phyloP scores from a whole-genome alignment of 495 filamentous ascomycete species.

The Xylaria telfairii region DNA sequence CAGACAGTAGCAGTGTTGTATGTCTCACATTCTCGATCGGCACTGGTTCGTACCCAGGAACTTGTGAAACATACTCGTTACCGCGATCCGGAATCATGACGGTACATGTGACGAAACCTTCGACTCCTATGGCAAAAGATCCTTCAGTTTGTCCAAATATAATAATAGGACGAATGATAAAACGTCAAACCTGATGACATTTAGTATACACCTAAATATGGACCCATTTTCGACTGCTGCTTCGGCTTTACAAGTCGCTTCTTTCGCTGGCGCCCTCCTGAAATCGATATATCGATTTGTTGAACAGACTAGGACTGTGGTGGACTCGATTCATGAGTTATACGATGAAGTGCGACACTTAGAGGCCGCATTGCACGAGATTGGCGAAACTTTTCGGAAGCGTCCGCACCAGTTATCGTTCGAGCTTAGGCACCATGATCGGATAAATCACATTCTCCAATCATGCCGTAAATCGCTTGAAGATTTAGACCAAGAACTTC shows the following conservation, averaged over 20 bases:
- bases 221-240: slow-evolving; percentile 27
- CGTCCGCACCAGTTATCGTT: slow-evolving; percentile 28
- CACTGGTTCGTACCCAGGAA: neutral
- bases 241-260: slow-evolving; percentile 25
- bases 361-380: slow-evolving; percentile 13
- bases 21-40: neutral
- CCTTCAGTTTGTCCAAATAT: neutral
- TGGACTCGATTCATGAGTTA: slow-evolving; percentile 27
- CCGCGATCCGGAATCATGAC: neutral
- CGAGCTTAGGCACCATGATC: slow-evolving; percentile 31
- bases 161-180: neutral
- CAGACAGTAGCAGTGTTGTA: neutral
- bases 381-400: slow-evolving; percentile 24
- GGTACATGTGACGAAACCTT: neutral
- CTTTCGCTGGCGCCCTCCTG: slow-evolving; percentile 15
- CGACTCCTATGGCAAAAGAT: neutral
- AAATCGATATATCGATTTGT: slow-evolving; percentile 31
- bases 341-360: slow-evolving; percentile 31
- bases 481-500: slow-evolving; percentile 26
- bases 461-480: slow-evolving; percentile 27
- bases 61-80: neutral
- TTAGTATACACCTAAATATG: slow-evolving; percentile 12
- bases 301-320: slow-evolving; percentile 25
- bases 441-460: slow-evolving; percentile 29
- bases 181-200: neutral